These are phyloP conservation scores for Epichloe sylvatica DNA, from an alignment of 2,329 filamentous ascomycete genomes.

Conservation along the genomic window DNA sequence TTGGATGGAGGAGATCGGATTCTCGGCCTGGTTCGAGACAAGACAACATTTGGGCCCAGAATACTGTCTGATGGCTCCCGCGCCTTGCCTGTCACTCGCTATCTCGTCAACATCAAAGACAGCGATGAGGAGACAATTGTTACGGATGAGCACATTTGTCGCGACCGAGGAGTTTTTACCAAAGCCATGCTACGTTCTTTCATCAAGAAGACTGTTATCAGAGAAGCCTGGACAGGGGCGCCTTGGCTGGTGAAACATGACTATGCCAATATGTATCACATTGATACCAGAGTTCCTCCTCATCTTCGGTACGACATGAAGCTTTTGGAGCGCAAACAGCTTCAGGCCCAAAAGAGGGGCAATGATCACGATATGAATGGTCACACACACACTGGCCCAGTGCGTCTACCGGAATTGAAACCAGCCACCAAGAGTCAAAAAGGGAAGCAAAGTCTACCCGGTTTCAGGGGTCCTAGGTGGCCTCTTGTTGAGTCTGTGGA, in stretches of 20 bases:
- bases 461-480: constrained; percentile 31
- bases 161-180: constrained; percentile 84
- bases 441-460: constrained; percentile 30
- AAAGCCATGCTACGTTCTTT: constrained; percentile 89
- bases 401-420: constrained; percentile 58
- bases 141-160: constrained; percentile 66
- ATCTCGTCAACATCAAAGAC: constrained; percentile 63
- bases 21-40: constrained; percentile 69
- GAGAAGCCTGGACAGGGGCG: constrained; percentile 89
- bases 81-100: constrained; percentile 59
- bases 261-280: constrained; percentile 70
- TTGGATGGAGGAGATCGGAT: constrained; percentile 54
- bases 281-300: constrained; percentile 72
- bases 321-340: constrained; percentile 60
- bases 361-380: constrained; percentile 31
- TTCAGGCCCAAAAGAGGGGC: constrained; percentile 51
- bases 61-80: constrained; percentile 53
- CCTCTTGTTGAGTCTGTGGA: constrained; percentile 17
- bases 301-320: constrained; percentile 73
- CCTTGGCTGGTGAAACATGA: constrained; percentile 89
- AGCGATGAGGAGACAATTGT: constrained; percentile 62
- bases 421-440: constrained; percentile 59
- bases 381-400: constrained; percentile 28
- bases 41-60: constrained; percentile 55
- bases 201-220: constrained; percentile 83